A percentile compares a stretch with the other conserved stretches of the same genome.
Conservation (phyloP, 169 alveolate genomes). For the Eimeria necatrix region DNA sequence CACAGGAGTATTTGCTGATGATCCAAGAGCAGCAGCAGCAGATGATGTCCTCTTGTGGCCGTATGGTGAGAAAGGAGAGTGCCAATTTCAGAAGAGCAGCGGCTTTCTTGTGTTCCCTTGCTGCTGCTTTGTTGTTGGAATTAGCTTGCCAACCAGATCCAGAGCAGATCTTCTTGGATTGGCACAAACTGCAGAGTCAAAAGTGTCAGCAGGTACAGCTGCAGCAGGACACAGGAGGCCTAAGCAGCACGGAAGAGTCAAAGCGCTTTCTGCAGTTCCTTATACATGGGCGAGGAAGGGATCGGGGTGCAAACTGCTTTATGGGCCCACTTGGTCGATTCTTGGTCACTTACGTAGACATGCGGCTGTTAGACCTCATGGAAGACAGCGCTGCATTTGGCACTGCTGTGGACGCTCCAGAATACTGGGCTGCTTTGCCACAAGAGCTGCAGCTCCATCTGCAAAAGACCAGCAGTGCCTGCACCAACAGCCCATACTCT, state of each 20-base stretch:
- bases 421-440: background rate
- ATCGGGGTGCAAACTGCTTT: background rate
- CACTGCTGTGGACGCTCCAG: slow-evolving; percentile 2
- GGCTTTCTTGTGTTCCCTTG: slow-evolving; percentile 50
- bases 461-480: slow-evolving; percentile 13
- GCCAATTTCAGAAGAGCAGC: slow-evolving; percentile 30
- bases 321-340: slow-evolving; percentile 1
- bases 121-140: slow-evolving; percentile 65
- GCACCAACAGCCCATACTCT: background rate
- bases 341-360: slow-evolving; percentile 7
- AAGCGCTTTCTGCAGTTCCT: background rate
- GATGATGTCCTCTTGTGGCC: background rate
- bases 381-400: slow-evolving; percentile 12
- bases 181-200: background rate
- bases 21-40: background rate
- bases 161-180: background rate
- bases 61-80: background rate
- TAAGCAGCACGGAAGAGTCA: background rate
- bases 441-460: background rate
- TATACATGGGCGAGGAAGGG: background rate
- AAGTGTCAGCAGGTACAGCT: background rate
- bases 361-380: background rate
- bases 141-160: slow-evolving; percentile 51
- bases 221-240: background rate
- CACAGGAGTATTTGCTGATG: background rate